These are phyloP conservation scores for Fusarium domesticum DNA, from an alignment of 2,329 filamentous ascomycete genomes.

Conservation along the genomic window DNA sequence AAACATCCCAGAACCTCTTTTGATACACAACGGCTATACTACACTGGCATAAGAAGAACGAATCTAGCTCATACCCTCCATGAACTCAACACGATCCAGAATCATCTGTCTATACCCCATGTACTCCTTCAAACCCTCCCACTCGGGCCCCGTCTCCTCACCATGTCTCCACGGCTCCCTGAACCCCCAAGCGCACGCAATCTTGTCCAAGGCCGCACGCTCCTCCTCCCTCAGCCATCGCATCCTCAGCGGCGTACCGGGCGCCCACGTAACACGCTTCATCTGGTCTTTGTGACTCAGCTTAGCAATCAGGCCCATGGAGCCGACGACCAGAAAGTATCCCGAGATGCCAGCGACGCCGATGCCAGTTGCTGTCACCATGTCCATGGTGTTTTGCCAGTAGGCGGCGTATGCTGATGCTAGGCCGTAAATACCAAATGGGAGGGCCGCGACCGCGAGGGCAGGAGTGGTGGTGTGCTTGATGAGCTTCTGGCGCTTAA, in stretches of 20 bases:
- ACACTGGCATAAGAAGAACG: slow-evolving; percentile 9
- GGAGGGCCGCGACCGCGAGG: slow-evolving; percentile 55
- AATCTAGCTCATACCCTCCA: slow-evolving; percentile 73
- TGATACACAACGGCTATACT: slow-evolving; percentile 21
- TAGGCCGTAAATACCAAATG: slow-evolving; percentile 66
- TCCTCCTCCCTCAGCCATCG: slow-evolving; percentile 91
- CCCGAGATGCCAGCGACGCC: slow-evolving; percentile 78
- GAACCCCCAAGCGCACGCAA: slow-evolving; percentile 91
- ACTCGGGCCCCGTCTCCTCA: slow-evolving; percentile 88
- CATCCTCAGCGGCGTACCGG: slow-evolving; percentile 73
- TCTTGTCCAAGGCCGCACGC: slow-evolving; percentile 77
- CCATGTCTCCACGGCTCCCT: slow-evolving; percentile 74
- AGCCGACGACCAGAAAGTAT: slow-evolving; percentile 77
- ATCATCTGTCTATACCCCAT: slow-evolving; percentile 83
- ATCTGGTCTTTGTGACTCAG: slow-evolving; percentile 93
- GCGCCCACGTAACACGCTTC: slow-evolving; percentile 86
- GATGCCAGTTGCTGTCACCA: slow-evolving; percentile 68
- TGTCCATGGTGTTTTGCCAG: slow-evolving; percentile 69
- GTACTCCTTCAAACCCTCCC: slow-evolving; percentile 82
- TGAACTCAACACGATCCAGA: slow-evolving; percentile 81
- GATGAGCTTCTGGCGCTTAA: slow-evolving; percentile 63
- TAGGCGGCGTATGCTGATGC: slow-evolving; percentile 51
- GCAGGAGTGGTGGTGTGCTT: slow-evolving; percentile 61
- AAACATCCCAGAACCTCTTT: slow-evolving; percentile 1
- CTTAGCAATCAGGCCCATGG: slow-evolving; percentile 78